phyloP scores from a whole-genome alignment of 306 rosid genomes.

The Casuarina equisetifolia region DNA sequence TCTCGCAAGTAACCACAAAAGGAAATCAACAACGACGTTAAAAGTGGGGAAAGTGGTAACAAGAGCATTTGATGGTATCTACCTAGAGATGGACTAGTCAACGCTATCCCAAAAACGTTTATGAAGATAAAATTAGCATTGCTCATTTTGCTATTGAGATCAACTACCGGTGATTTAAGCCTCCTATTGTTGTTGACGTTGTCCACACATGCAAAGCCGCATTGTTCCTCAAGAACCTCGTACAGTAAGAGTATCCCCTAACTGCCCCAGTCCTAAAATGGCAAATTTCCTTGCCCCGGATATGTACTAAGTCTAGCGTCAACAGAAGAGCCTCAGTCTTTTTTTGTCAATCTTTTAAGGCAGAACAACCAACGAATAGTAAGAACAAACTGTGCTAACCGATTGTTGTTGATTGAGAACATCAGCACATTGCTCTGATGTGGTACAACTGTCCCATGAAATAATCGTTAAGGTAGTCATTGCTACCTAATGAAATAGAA shows the following conservation, averaged over 20 bases:
- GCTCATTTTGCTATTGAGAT: neutral
- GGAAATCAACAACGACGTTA: no score
- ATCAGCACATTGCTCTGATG: constrained; percentile 18
- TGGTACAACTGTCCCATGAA: constrained; percentile 2
- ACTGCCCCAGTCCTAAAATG: neutral
- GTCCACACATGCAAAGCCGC: constrained; percentile 3
- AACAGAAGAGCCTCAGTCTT: neutral
- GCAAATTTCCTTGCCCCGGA: constrained; percentile 29
- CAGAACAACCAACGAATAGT: neutral
- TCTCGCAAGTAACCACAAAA: neutral
- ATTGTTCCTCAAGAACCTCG: neutral
- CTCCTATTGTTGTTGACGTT: neutral
- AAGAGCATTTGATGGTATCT: neutral
- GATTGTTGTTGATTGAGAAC: constrained; percentile 14
- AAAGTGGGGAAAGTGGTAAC: no score
- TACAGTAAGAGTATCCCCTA: neutral
- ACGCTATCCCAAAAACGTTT: neutral
- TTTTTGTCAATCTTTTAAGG: neutral
- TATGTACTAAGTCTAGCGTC: constrained; percentile 11
- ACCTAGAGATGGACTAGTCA: neutral
- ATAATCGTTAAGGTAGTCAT: constrained; percentile 30
- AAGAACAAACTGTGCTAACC: constrained; percentile 1
- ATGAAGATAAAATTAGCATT: neutral
- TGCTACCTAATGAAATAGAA: constrained; percentile 14
- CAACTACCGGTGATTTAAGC: neutral